Base-by-base conservation (phyloP, 106 monocot genomes). In the Dendrobium catenatum region DNA sequence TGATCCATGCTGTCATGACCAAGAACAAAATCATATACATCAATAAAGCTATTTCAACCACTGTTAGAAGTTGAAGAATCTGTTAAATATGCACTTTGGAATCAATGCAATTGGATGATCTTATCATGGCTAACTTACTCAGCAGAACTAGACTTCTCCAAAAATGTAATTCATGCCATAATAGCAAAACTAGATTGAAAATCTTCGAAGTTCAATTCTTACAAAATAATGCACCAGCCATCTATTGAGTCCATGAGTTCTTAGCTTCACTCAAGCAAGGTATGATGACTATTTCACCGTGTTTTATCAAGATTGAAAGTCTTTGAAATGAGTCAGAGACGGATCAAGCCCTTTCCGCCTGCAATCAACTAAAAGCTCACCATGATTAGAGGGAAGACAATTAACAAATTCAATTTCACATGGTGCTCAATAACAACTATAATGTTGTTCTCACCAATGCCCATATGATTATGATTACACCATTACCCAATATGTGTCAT, bases 381-480 rank as follows among this genome's bases (percentile, higher is more conserved):
- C 16, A 33, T 42, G 79, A 79, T 1, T 20, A 79, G 46, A 67
- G 24, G 11, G 31, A 79, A 42, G 20, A 11, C 43, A 16, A 42
- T 41, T 40, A 24, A 24, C 66, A 66, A 20, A 42, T 67, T 59
- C 79, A 79, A 44, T 79, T 79, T 79, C 66, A 19, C 17, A 79
- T 79, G 64, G 66, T 41, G n/a, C 79, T 79, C 10, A 42, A 67
- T 79, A 66, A 66, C n/a, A 66, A n/a, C 31, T 67, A 66, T 48
- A 31, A 13, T 18, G 7, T 15, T 24, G 79, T 66, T 79, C 40
- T 37, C 18, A 44, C 42, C 41, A 29, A 42, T 20, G 67, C 66
- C 49, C 58, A 58, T 26, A 13, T 79, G 6, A 66, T 79, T 26
- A 13, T 79, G 6, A 66, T 79, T 64, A 20, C 54, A 19, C 79